Percentiles rank a stretch among this genome's conserved stretches.
Conservation (phyloP, 805 yeast genomes). For the Ogataea philodendri region DNA sequence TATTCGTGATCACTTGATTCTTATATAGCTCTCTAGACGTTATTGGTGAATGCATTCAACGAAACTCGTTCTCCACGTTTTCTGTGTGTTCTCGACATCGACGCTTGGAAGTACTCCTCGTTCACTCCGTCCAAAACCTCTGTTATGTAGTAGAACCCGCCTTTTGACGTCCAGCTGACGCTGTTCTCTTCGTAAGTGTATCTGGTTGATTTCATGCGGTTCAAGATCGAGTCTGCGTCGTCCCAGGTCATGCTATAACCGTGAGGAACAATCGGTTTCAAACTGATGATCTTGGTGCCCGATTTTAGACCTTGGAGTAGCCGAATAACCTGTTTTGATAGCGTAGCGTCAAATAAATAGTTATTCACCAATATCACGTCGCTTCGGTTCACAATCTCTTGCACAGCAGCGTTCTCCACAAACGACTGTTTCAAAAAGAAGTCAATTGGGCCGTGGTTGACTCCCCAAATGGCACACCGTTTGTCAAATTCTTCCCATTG, state of each 20-base stretch:
- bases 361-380: constrained; percentile 80
- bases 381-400: constrained; percentile 52
- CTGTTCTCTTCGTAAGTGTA: constrained; percentile 64
- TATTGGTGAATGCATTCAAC: constrained; percentile 34
- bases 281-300: constrained; percentile 76
- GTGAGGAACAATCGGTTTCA: constrained; percentile 76
- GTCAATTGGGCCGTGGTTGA: constrained; percentile 53
- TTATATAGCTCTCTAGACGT: constrained; percentile 22
- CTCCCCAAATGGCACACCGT: constrained; percentile 62
- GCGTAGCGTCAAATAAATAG: constrained; percentile 73
- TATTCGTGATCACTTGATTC: constrained; percentile 3
- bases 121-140: constrained; percentile 48
- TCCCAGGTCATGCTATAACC: constrained; percentile 64
- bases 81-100: constrained; percentile 28
- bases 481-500: constrained; percentile 59
- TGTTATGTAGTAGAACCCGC: constrained; percentile 74
- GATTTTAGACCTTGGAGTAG: constrained; percentile 61
- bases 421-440: constrained; percentile 71
- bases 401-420: constrained; percentile 59
- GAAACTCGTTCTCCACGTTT: constrained; percentile 19
- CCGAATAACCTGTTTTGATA: constrained; percentile 64
- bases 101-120: constrained; percentile 33
- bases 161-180: constrained; percentile 90
- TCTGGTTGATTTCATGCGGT: constrained; percentile 60
- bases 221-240: constrained; percentile 55